Evolutionary conservation across 805 yeast species (phyloP).

Genomic region (Starmerella floris): DNA sequence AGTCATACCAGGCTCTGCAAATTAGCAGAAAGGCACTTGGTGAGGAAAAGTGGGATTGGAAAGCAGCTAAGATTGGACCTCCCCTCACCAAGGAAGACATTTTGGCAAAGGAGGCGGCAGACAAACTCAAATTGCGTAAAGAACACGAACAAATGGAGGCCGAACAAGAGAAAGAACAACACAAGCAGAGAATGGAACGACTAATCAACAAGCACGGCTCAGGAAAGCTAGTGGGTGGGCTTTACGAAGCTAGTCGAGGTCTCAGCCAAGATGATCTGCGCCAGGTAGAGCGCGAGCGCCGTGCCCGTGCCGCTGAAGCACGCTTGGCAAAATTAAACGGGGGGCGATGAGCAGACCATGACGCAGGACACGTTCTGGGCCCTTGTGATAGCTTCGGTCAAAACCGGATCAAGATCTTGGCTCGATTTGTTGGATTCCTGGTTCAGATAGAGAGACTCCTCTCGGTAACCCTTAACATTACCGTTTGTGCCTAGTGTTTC

Average conservation of each 20-base stretch:
- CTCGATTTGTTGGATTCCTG: too few relatives aligned
- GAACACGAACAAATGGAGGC: conserved; percentile 17
- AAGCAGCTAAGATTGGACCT: conserved; percentile 46
- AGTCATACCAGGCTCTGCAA: conserved; percentile 43
- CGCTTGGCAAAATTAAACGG: conserved; percentile 32
- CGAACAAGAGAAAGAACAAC: conserved; percentile 14
- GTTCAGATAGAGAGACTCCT: too few relatives aligned
- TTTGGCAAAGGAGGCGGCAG: conserved; percentile 22
- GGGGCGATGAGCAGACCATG: background rate
- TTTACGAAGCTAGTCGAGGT: conserved; percentile 30
- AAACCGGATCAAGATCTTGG: conserved; percentile 1
- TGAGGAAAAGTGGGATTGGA: conserved; percentile 60
- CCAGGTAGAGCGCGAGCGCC: conserved; percentile 78
- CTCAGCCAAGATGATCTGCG: conserved; percentile 60
- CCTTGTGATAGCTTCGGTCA: background rate
- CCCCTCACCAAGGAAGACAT: conserved; percentile 31
- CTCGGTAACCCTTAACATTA: too few relatives aligned
- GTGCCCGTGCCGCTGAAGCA: conserved; percentile 95
- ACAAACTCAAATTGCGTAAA: conserved; percentile 16
- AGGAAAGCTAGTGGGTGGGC: conserved; percentile 19
- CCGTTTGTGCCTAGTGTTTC: conserved; percentile 27
- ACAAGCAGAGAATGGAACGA: conserved; percentile 20
- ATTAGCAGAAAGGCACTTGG: conserved; percentile 55
- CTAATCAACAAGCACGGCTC: conserved; percentile 22
- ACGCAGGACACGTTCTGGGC: conserved; percentile 11